Percentiles rank a stretch among this genome's conserved stretches.
Evolutionary conservation across 805 yeast genomes (phyloP).

Genomic region (Blastobotrys robertii): DNA sequence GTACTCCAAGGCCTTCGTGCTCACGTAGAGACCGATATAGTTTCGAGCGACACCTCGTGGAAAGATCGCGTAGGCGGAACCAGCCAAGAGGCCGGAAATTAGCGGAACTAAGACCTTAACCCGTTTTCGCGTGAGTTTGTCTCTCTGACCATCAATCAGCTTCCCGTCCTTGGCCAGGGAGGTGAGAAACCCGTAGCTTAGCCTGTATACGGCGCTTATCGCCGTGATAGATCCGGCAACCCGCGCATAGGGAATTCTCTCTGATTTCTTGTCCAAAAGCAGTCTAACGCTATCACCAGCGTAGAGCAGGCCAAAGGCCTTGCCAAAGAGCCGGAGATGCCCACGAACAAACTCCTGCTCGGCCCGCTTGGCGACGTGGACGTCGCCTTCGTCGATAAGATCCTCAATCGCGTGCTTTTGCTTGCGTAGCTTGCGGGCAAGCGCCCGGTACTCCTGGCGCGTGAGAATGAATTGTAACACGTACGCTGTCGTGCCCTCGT

Average conservation of each 20-base stretch:
- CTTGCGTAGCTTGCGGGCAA: constrained; percentile 6
- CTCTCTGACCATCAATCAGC: neutral
- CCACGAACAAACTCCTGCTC: constrained; percentile 15
- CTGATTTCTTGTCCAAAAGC: neutral
- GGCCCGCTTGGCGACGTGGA: constrained; percentile 6
- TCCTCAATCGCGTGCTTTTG: constrained; percentile 5
- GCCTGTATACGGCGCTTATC: constrained; percentile 13
- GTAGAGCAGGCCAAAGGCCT: constrained; percentile 12
- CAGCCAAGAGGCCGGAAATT: constrained; percentile 21
- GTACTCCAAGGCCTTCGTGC: constrained; percentile 27
- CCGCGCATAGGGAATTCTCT: constrained; percentile 1
- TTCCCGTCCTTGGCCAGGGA: neutral
- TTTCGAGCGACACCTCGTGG: constrained; percentile 21
- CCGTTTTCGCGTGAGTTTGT: constrained; percentile 5
- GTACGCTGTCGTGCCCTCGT: constrained; percentile 9
- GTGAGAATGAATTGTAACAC: constrained; percentile 18
- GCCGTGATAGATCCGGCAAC: constrained; percentile 10
- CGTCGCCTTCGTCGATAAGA: constrained; percentile 6
- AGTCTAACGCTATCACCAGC: neutral
- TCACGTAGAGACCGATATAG: constrained; percentile 26
- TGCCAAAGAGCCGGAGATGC: constrained; percentile 16
- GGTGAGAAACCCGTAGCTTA: neutral
- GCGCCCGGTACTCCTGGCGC: constrained; percentile 16
- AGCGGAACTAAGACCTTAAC: constrained; percentile 11
- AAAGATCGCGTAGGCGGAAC: constrained; percentile 17